These are phyloP conservation scores for Mycena leptocephala DNA, from an alignment of 768 basidiomycete genomes.

Conservation along the genomic window DNA sequence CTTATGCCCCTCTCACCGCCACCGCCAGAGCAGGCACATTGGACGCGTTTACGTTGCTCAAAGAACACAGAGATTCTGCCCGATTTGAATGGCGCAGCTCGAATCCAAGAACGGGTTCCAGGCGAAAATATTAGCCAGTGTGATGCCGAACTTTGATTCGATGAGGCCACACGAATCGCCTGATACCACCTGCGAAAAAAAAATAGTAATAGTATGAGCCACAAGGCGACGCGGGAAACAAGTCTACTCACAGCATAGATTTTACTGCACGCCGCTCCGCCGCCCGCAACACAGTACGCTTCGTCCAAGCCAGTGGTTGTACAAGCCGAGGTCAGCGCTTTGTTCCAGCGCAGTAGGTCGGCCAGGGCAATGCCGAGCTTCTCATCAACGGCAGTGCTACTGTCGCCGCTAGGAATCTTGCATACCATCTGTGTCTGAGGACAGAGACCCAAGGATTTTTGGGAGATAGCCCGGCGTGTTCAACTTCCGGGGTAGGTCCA, in stretches of 20 bases:
- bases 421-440: no score
- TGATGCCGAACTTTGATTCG: constrained; percentile 16
- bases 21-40: no score
- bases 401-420: no score
- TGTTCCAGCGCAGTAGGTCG: constrained; percentile 1
- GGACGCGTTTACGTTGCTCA: no score
- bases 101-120: neutral
- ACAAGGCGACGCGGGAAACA: neutral
- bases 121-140: neutral
- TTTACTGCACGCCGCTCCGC: neutral
- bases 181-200: neutral
- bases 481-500: no score
- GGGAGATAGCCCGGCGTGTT: no score
- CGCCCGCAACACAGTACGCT: constrained; percentile 21
- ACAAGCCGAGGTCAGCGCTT: neutral
- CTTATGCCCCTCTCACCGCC: no score
- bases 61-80: neutral
- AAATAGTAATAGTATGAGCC: neutral
- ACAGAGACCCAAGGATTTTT: no score
- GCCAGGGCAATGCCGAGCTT: neutral
- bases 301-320: neutral
- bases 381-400: neutral
- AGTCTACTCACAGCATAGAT: neutral
- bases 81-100: neutral
- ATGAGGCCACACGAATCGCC: constrained; percentile 9